Percentiles rank a stretch among this genome's conserved stretches.
Evolutionary conservation across 2,329 filamentous ascomycete species (phyloP).

Genomic region (Diaporthe batatas): DNA sequence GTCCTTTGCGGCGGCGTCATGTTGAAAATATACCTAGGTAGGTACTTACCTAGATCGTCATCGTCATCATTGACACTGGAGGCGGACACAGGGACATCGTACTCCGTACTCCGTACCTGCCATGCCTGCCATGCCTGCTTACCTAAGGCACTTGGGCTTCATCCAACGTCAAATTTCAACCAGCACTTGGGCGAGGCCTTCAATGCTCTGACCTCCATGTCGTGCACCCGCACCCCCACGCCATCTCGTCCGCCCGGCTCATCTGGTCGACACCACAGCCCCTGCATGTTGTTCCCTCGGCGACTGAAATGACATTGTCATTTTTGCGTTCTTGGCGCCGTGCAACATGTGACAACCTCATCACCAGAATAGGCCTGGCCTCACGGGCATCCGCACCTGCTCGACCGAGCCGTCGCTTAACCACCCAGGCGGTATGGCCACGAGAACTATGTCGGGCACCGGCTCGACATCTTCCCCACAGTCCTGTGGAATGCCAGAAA

Average conservation of each 20-base stretch:
- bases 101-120: background rate
- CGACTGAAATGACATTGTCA: slow-evolving; percentile 6
- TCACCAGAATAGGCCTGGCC: background rate
- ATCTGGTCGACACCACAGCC: background rate
- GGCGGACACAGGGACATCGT: too few relatives aligned
- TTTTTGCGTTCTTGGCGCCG: background rate
- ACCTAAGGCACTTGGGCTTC: background rate
- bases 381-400: background rate
- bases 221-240: background rate
- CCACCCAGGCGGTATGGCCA: background rate
- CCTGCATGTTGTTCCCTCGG: background rate
- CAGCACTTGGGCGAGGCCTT: too few relatives aligned
- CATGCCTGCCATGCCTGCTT: too few relatives aligned
- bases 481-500: too few relatives aligned
- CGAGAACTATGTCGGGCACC: background rate
- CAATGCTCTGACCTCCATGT: background rate
- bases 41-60: too few relatives aligned
- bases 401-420: background rate
- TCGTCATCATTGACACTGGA: too few relatives aligned
- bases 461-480: background rate
- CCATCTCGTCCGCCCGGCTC: background rate
- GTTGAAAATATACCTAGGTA: too few relatives aligned
- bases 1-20: too few relatives aligned
- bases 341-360: background rate
- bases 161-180: slow-evolving; percentile 1